A percentile compares a stretch with the other conserved stretches of the same genome.
Evolutionary conservation across 2,329 filamentous ascomycete genomes (phyloP).

Genomic region (Cladophialophora carrionii): DNA sequence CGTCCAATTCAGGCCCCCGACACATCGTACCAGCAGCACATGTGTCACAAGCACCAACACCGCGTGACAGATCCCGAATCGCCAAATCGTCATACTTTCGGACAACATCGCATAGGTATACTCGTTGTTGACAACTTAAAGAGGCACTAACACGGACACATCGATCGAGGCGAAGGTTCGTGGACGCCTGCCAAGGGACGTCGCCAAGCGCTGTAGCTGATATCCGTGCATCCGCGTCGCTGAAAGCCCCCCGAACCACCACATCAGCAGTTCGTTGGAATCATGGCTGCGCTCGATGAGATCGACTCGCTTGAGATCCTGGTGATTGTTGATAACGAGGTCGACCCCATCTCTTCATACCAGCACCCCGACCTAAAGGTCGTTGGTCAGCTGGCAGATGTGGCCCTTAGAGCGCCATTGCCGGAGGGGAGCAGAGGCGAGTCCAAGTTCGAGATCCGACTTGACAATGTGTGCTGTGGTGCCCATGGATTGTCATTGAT

Average conservation of each 20-base stretch:
- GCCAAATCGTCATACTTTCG: background rate
- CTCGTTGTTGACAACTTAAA: background rate
- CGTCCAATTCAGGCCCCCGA: background rate
- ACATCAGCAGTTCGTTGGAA: background rate
- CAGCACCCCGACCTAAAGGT: constrained; percentile 51
- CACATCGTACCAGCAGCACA: background rate
- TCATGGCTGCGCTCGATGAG: constrained; percentile 42
- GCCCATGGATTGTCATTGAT: constrained; percentile 60
- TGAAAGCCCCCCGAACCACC: background rate
- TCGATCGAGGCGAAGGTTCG: background rate
- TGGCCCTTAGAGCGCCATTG: constrained; percentile 47
- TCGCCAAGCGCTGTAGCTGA: background rate
- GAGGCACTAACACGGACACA: background rate
- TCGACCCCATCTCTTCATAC: constrained; percentile 57
- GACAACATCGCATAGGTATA: background rate
- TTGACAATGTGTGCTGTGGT: constrained; percentile 58
- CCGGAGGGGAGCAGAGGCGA: constrained; percentile 47
- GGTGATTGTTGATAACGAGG: constrained; percentile 60
- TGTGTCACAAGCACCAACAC: background rate
- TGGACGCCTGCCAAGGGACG: background rate
- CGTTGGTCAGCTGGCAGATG: constrained; percentile 49
- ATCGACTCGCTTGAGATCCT: constrained; percentile 55
- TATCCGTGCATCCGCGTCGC: background rate
- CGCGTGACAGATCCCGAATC: background rate
- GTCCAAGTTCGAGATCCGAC: constrained; percentile 51